phyloP scores from a whole-genome alignment of 139 green algal genomes.

The Ettlia oleoabundans region DNA sequence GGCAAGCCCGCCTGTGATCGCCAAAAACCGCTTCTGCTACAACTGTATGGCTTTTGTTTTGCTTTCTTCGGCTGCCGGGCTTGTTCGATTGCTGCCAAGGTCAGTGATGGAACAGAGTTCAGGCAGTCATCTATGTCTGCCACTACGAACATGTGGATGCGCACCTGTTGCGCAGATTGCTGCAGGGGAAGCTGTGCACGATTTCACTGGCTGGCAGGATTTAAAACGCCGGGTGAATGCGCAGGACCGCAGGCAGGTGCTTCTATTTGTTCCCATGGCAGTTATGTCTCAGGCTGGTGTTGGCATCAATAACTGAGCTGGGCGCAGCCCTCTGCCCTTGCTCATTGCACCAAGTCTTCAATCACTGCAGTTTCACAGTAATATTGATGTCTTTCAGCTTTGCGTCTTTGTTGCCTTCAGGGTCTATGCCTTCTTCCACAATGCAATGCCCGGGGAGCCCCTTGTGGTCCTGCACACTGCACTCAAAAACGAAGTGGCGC shows the following conservation, averaged over 20 bases:
- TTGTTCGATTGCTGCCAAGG: too few relatives aligned
- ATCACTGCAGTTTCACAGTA: too few relatives aligned
- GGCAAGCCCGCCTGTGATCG: neutral
- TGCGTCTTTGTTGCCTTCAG: slow-evolving; percentile 38
- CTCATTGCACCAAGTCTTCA: neutral
- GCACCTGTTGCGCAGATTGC: slow-evolving; percentile 54
- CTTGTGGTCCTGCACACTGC: slow-evolving; percentile 82
- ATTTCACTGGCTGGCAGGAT: slow-evolving; percentile 59
- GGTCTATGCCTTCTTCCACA: slow-evolving; percentile 76
- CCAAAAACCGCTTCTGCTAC: too few relatives aligned
- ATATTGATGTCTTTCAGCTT: too few relatives aligned
- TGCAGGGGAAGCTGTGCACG: slow-evolving; percentile 74
- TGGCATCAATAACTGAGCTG: too few relatives aligned
- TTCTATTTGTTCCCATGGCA: too few relatives aligned
- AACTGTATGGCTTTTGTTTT: too few relatives aligned
- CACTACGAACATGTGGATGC: too few relatives aligned
- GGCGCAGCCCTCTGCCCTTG: neutral
- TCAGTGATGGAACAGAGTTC: neutral
- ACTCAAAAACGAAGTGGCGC: slow-evolving; percentile 34
- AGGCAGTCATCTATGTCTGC: neutral
- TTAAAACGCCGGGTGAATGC: slow-evolving; percentile 63
- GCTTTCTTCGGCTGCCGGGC: neutral
- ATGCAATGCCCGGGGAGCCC: slow-evolving; percentile 67
- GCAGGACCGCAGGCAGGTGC: slow-evolving; percentile 11
- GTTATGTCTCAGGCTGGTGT: too few relatives aligned